Evolutionary conservation across 1,284 basidiomycete species (phyloP).

Genomic region (Ganoderma resinaceum): DNA sequence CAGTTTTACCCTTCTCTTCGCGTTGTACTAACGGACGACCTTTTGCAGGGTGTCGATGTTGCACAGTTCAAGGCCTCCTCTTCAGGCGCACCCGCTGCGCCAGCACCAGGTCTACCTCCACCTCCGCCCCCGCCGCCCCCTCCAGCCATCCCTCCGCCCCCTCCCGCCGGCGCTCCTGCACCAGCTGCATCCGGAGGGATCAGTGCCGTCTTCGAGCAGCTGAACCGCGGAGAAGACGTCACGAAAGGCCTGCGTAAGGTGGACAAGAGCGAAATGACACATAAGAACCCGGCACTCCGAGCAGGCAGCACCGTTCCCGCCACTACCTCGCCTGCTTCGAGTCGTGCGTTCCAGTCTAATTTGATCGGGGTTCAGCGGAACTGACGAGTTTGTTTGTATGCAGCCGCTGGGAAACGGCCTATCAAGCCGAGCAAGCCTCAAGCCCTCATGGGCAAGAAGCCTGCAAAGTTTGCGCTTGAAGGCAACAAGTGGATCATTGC

Average conservation of each 20-base stretch:
- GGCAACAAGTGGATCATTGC: constrained; percentile 96
- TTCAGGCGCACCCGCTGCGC: constrained; percentile 34
- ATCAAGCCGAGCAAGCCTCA: constrained; percentile 84
- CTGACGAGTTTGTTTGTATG: background rate
- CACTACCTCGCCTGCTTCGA: constrained; percentile 31
- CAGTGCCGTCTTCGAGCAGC: constrained; percentile 89
- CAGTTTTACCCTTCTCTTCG: background rate
- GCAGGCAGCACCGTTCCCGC: constrained; percentile 69
- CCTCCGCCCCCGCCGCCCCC: constrained; percentile 66
- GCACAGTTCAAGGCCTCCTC: constrained; percentile 56
- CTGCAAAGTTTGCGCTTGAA: constrained; percentile 89
- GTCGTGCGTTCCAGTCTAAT: background rate
- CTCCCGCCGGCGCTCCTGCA: constrained; percentile 48
- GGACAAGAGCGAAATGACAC: constrained; percentile 96
- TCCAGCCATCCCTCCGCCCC: constrained; percentile 55
- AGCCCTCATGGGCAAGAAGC: constrained; percentile 87
- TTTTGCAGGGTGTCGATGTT: constrained; percentile 66
- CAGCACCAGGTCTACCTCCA: constrained; percentile 43
- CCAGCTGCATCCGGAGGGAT: constrained; percentile 63
- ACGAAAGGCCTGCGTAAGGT: constrained; percentile 95
- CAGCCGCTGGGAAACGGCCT: constrained; percentile 65
- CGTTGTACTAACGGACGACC: background rate
- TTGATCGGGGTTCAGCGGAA: too few species aligned
- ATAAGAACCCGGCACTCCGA: constrained; percentile 94
- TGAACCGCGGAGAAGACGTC: constrained; percentile 91